Evolutionary conservation across 192 early-diverging fungal species (phyloP).

Genomic region (Cladochytrium replicatum): DNA sequence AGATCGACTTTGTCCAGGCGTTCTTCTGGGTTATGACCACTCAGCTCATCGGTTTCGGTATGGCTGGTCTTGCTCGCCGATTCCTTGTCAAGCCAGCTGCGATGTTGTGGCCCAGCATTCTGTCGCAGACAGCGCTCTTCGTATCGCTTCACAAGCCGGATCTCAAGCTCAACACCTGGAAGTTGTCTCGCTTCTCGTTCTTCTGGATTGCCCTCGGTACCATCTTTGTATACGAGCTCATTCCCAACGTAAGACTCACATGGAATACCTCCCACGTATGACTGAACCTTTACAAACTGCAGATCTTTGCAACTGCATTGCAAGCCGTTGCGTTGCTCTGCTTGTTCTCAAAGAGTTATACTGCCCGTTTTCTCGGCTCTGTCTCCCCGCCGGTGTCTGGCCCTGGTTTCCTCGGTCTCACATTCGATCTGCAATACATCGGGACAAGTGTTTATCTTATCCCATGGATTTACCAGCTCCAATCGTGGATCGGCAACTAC

Average conservation of each 20-base stretch:
- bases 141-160: constrained; percentile 55
- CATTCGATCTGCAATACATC: constrained; percentile 47
- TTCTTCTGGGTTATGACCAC: constrained; percentile 52
- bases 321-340: constrained; percentile 30
- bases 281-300: no score
- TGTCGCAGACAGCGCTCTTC: constrained; percentile 70
- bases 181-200: constrained; percentile 41
- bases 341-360: constrained; percentile 15
- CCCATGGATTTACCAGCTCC: no score
- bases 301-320: constrained; percentile 37
- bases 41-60: constrained; percentile 54
- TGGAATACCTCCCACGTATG: no score
- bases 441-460: no score
- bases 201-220: constrained; percentile 44
- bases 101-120: constrained; percentile 79
- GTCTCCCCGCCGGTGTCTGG: constrained; percentile 18
- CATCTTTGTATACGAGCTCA: constrained; percentile 46
- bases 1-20: constrained; percentile 14
- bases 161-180: constrained; percentile 7
- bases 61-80: constrained; percentile 61
- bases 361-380: constrained; percentile 1
- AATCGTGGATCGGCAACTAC: no score
- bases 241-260: no score
- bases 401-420: constrained; percentile 41
- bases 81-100: constrained; percentile 77